phyloP scores from a whole-genome alignment of 106 monocot genomes.

The Phalaenopsis equestris region DNA sequence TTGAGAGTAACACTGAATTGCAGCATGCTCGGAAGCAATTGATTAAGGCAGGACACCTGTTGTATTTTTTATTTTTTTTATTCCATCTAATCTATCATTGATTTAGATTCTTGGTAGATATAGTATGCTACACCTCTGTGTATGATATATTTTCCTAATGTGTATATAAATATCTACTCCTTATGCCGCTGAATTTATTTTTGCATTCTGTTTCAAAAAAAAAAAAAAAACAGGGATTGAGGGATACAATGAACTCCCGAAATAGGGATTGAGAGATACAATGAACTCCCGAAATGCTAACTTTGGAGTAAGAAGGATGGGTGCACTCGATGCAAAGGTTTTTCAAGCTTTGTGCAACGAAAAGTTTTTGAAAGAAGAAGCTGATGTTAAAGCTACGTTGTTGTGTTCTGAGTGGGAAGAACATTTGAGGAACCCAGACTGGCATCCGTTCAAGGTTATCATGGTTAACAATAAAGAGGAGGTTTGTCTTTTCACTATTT shows the following conservation, averaged over 20 bases:
- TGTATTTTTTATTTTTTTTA: neutral
- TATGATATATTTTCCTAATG: neutral
- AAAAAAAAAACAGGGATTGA: constrained; percentile 27
- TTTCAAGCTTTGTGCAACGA: constrained; percentile 34
- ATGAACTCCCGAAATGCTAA: too few species aligned
- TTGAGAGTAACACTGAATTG: neutral
- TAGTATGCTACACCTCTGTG: too few species aligned
- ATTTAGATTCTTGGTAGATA: too few species aligned
- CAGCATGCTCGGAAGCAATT: neutral
- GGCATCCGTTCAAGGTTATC: constrained; percentile 55
- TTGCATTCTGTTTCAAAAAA: neutral
- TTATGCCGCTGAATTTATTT: neutral
- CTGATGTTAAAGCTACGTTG: constrained; percentile 25
- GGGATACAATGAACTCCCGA: too few species aligned
- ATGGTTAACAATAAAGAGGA: constrained; percentile 15
- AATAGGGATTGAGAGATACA: constrained; percentile 42
- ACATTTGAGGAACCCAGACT: constrained; percentile 38
- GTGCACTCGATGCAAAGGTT: constrained; percentile 42
- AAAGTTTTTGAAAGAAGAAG: constrained; percentile 28
- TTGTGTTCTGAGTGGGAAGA: constrained; percentile 47
- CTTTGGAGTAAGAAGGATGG: constrained; percentile 37
- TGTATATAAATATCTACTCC: neutral
- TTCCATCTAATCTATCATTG: neutral
- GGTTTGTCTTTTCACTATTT: neutral
- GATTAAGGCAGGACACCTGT: neutral